These are phyloP conservation scores for Euphrasia confusa DNA, from an alignment of 257 asterid species.

Conservation along the genomic window DNA sequence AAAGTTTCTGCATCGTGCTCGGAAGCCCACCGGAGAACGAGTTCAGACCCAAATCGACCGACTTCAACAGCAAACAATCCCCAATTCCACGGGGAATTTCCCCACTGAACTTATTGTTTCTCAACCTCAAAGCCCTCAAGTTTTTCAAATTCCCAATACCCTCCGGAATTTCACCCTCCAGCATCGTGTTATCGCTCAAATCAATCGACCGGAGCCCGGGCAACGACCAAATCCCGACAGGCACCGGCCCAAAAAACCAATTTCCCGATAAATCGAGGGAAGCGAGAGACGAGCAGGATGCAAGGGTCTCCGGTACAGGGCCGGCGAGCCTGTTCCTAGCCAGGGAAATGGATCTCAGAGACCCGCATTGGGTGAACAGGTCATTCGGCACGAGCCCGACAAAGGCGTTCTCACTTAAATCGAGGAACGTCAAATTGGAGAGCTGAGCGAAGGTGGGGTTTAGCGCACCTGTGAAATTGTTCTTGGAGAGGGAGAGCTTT, in stretches of 20 bases:
- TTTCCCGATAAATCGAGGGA: slow-evolving; percentile 67
- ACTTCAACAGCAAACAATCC: slow-evolving; percentile 53
- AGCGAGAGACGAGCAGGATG: slow-evolving; percentile 67
- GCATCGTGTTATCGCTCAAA: slow-evolving; percentile 54
- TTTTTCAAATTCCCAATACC: slow-evolving; percentile 45
- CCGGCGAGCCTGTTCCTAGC: slow-evolving; percentile 70
- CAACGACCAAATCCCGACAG: slow-evolving; percentile 67
- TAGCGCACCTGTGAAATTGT: slow-evolving; percentile 72
- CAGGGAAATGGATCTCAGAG: slow-evolving; percentile 65
- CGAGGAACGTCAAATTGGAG: slow-evolving; percentile 57
- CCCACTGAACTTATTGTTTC: slow-evolving; percentile 51
- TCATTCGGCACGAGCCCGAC: slow-evolving; percentile 57
- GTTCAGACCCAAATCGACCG: slow-evolving; percentile 59
- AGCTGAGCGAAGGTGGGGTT: slow-evolving; percentile 68
- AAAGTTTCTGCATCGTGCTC: slow-evolving; percentile 56
- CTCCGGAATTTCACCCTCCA: slow-evolving; percentile 60
- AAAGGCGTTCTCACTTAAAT: slow-evolving; percentile 70
- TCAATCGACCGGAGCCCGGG: slow-evolving; percentile 68
- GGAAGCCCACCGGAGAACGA: slow-evolving; percentile 52
- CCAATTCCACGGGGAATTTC: slow-evolving; percentile 62
- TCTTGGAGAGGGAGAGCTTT: slow-evolving; percentile 63
- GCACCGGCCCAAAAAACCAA: slow-evolving; percentile 68
- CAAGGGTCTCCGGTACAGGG: slow-evolving; percentile 63
- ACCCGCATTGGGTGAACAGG: slow-evolving; percentile 78
- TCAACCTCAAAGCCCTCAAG: slow-evolving; percentile 52